Evolutionary conservation across 768 basidiomycete species (phyloP).

Genomic region (Leccinellum luteum): DNA sequence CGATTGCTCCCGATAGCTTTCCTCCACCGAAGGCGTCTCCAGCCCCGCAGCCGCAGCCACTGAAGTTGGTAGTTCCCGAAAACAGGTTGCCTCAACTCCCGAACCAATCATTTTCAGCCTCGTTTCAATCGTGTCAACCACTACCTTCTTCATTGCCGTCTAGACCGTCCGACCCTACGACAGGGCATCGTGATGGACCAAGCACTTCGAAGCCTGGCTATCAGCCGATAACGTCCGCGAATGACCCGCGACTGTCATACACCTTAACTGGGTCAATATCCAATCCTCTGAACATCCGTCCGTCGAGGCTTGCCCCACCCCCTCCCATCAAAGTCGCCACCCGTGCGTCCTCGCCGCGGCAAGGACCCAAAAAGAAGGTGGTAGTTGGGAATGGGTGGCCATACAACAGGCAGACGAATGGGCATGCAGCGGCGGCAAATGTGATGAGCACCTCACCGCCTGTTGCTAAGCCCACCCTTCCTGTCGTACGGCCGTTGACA

Average conservation of each 20-base stretch:
- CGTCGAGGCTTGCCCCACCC: constrained; percentile 35
- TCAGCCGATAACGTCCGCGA: constrained; percentile 28
- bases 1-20: constrained; percentile 7
- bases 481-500: constrained; percentile 20
- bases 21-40: constrained; percentile 15
- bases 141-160: constrained; percentile 16
- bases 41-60: not conserved
- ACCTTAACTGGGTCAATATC: constrained; percentile 42
- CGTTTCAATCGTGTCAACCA: constrained; percentile 12
- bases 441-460: constrained; percentile 17
- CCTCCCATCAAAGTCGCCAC: constrained; percentile 5
- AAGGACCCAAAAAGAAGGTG: constrained; percentile 21
- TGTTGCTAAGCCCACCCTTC: constrained; percentile 9
- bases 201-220: constrained; percentile 26
- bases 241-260: constrained; percentile 33
- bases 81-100: constrained; percentile 3
- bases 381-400: constrained; percentile 53
- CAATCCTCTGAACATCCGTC: constrained; percentile 56
- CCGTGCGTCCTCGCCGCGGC: constrained; percentile 13
- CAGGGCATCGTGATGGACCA: constrained; percentile 6
- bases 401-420: constrained; percentile 28
- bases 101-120: constrained; percentile 10
- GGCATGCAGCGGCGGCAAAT: constrained; percentile 13
- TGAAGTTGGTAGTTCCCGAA: constrained; percentile 14
- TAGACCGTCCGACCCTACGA: constrained; percentile 14